Conservation (phyloP, 768 basidiomycete species). For the Tulasnella sp. region DNA sequence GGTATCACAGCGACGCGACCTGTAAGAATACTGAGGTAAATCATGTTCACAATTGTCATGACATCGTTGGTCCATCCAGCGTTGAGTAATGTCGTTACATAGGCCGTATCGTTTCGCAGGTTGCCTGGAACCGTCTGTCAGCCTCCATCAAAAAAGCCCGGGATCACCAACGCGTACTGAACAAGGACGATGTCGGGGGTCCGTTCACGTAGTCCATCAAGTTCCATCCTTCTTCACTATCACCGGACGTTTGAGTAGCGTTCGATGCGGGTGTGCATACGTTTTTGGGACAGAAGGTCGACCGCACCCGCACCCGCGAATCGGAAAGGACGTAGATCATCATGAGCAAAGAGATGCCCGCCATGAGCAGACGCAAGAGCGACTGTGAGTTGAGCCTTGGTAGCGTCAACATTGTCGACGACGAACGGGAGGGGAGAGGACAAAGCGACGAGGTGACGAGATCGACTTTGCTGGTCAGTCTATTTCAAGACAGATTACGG, state of each 20-base stretch:
- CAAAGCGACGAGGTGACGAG: too few relatives aligned
- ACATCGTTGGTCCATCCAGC: conserved; percentile 6
- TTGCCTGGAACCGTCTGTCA: not conserved
- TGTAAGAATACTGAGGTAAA: conserved; percentile 10
- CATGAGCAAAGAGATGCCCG: not conserved
- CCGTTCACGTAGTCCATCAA: conserved; percentile 2
- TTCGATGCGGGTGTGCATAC: not conserved
- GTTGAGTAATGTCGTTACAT: not conserved
- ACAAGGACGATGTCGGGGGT: not conserved
- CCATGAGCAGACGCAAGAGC: not conserved
- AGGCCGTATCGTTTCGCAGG: conserved; percentile 3
- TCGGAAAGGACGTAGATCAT: not conserved
- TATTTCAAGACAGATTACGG: too few relatives aligned
- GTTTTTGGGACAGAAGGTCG: too few relatives aligned
- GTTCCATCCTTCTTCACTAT: not conserved
- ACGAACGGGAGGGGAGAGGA: too few relatives aligned
- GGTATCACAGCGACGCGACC: conserved; percentile 7
- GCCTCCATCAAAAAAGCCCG: not conserved
- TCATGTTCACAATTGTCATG: conserved; percentile 3
- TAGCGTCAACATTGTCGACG: too few relatives aligned
- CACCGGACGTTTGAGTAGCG: not conserved
- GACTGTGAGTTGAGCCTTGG: not conserved
- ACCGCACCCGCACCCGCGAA: not conserved
- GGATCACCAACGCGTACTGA: not conserved
- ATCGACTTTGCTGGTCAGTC: too few relatives aligned